These are phyloP conservation scores for Lachnellula subtilissima DNA, from an alignment of 2,329 filamentous ascomycete genomes.

Conservation along the genomic window DNA sequence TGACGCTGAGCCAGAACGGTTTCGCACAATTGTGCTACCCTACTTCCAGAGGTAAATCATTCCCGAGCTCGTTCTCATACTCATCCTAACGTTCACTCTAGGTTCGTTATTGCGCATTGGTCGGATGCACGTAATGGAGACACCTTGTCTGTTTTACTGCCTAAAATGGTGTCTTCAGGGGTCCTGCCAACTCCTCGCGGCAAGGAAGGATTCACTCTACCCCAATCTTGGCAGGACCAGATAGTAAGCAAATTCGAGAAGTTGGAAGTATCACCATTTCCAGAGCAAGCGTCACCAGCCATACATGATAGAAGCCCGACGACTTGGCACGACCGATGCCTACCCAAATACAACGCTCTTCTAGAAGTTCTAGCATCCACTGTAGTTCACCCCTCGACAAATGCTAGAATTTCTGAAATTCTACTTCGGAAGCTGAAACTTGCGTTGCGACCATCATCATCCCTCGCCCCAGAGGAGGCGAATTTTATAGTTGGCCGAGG, in stretches of 20 bases:
- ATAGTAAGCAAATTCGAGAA: conserved; percentile 66
- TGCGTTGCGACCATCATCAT: conserved; percentile 56
- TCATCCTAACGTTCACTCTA: conserved; percentile 33
- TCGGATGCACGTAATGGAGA: conserved; percentile 60
- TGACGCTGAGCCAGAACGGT: conserved; percentile 67
- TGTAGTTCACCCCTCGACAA: conserved; percentile 60
- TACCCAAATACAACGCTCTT: conserved; percentile 64
- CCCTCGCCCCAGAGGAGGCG: conserved; percentile 57
- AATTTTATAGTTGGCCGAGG: conserved; percentile 71
- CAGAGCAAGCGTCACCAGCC: conserved; percentile 50
- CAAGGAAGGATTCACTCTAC: conserved; percentile 51
- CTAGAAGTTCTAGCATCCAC: conserved; percentile 59
- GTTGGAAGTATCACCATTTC: conserved; percentile 59
- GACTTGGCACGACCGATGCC: conserved; percentile 56
- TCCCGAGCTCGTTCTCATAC: background rate
- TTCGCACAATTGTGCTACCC: conserved; percentile 71
- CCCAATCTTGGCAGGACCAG: conserved; percentile 67
- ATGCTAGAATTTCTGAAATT: conserved; percentile 60
- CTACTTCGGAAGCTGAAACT: conserved; percentile 62
- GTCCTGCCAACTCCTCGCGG: conserved; percentile 50
- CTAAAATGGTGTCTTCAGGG: conserved; percentile 54
- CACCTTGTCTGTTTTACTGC: conserved; percentile 63
- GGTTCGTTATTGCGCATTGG: conserved; percentile 74
- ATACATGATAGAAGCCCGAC: conserved; percentile 55
- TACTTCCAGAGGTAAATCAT: conserved; percentile 68